phyloP scores from a whole-genome alignment of 164 flowering plant species.

The Malania oleifera region DNA sequence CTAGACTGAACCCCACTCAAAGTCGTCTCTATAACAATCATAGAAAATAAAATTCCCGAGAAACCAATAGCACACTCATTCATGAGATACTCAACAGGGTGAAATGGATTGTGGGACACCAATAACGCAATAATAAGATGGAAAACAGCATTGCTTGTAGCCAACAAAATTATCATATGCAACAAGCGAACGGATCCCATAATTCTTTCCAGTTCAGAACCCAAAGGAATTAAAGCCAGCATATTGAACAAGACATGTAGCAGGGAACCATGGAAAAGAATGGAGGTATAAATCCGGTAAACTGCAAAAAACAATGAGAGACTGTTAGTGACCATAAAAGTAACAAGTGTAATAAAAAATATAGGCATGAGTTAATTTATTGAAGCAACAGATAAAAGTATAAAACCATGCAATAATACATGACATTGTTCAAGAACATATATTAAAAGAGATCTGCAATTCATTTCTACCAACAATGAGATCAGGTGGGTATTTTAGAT shows the following conservation, averaged over 20 bases:
- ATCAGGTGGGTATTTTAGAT: too few relatives aligned
- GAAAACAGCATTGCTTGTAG: conserved; percentile 73
- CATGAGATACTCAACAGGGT: conserved; percentile 36
- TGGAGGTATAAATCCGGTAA: conserved; percentile 78
- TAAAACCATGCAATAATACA: too few relatives aligned
- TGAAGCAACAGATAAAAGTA: too few relatives aligned
- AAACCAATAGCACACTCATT: conserved; percentile 91
- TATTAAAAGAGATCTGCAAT: too few relatives aligned
- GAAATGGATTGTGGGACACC: conserved; percentile 64
- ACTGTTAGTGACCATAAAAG: conserved; percentile 8
- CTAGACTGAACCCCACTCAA: conserved; percentile 84
- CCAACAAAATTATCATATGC: conserved; percentile 57
- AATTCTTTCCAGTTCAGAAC: conserved; percentile 93
- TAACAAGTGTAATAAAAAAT: neutral
- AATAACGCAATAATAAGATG: conserved; percentile 71
- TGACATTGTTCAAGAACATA: too few relatives aligned
- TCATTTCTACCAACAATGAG: too few relatives aligned
- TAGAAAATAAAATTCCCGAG: conserved; percentile 90
- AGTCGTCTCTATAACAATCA: conserved; percentile 96
- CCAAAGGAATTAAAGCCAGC: conserved; percentile 93
- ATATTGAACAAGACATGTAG: conserved; percentile 92
- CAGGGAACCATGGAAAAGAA: conserved; percentile 85
- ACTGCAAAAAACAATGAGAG: conserved; percentile 38
- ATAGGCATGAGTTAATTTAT: neutral
- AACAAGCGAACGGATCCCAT: conserved; percentile 91